These are phyloP conservation scores for Oryza nivara DNA, from an alignment of 176 grass and related monocot genomes.

Conservation along the genomic window DNA sequence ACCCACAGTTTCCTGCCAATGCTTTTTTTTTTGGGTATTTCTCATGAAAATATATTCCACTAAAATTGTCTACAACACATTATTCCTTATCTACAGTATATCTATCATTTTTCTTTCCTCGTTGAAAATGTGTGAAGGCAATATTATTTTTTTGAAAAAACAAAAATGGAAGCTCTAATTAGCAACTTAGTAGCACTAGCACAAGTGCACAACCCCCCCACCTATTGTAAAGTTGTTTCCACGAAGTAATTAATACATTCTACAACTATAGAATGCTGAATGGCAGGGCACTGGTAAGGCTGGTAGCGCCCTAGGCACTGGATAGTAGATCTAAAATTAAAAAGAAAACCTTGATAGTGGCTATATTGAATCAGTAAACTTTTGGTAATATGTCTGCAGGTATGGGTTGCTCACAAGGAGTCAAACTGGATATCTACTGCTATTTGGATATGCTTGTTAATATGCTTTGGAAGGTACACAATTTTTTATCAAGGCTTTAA, in stretches of 20 bases:
- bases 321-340: too few relatives aligned
- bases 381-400: slow-evolving; percentile 41
- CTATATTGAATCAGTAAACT: slow-evolving; percentile 13
- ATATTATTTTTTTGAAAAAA: neutral
- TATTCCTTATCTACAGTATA: neutral
- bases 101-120: neutral
- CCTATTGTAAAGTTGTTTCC: neutral
- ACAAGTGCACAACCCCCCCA: neutral
- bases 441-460: slow-evolving; percentile 86
- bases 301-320: too few relatives aligned
- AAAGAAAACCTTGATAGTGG: neutral
- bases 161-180: neutral
- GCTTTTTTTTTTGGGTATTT: neutral
- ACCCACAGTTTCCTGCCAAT: neutral
- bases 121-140: neutral
- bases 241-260: neutral
- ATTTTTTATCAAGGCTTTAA: neutral
- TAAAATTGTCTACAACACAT: slow-evolving; percentile 3
- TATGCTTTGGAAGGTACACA: slow-evolving; percentile 86
- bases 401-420: slow-evolving; percentile 90
- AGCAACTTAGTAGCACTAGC: too few relatives aligned
- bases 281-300: neutral
- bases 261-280: neutral
- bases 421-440: slow-evolving; percentile 64
- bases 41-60: neutral